Evolutionary conservation across 1,284 basidiomycete genomes (phyloP).

Genomic region (Baeospora myosura): DNA sequence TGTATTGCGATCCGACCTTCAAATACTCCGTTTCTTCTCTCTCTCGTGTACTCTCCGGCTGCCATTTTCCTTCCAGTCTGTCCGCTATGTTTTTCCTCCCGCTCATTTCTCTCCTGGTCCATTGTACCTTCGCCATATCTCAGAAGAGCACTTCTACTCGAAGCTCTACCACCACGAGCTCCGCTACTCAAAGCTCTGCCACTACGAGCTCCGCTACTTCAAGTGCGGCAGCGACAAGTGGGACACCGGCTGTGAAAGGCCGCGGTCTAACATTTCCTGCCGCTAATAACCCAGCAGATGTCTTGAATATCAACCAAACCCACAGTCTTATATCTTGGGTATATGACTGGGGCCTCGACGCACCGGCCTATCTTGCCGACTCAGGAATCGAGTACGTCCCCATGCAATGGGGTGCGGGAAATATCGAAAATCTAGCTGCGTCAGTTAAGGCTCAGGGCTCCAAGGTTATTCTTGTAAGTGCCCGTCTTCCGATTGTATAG

Average conservation of each 20-base stretch:
- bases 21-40: too few relatives aligned
- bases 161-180: too few relatives aligned
- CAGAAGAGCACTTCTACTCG: constrained; percentile 6
- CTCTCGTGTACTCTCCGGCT: too few relatives aligned
- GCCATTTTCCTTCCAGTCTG: background rate
- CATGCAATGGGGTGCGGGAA: constrained; percentile 42
- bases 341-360: constrained; percentile 38
- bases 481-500: background rate
- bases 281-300: constrained; percentile 29
- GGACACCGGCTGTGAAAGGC: constrained; percentile 35
- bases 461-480: constrained; percentile 32
- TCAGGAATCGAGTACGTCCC: constrained; percentile 39
- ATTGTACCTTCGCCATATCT: background rate
- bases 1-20: too few relatives aligned
- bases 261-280: constrained; percentile 38
- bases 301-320: constrained; percentile 36
- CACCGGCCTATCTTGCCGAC: constrained; percentile 31
- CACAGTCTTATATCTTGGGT: constrained; percentile 37
- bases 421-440: constrained; percentile 29
- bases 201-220: background rate
- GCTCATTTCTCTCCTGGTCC: background rate
- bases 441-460: constrained; percentile 32
- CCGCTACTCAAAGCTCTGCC: too few relatives aligned
- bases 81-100: background rate
- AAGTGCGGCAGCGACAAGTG: constrained; percentile 10